These are phyloP conservation scores for Arthrobotrys pseudoclavata DNA, from an alignment of 2,329 filamentous ascomycete genomes.

Conservation along the genomic window DNA sequence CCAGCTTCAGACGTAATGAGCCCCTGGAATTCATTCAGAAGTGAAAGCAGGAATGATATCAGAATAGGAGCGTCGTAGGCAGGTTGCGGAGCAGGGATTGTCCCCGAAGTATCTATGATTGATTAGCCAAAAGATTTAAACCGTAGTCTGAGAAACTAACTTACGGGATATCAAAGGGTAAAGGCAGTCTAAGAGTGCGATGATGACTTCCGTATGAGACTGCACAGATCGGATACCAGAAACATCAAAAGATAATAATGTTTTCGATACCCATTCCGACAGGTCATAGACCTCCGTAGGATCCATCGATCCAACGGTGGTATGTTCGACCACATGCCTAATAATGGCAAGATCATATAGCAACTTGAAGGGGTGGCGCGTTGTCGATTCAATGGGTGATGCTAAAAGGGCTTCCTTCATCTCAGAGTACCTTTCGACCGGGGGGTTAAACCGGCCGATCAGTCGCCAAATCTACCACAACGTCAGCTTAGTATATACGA, in stretches of 20 bases:
- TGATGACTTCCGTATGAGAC: conserved; percentile 37
- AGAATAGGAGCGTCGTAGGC: conserved; percentile 30
- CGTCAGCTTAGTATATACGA: neutral
- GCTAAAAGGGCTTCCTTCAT: conserved; percentile 43
- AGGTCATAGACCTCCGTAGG: conserved; percentile 30
- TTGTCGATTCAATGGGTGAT: conserved; percentile 34
- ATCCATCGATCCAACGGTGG: conserved; percentile 25
- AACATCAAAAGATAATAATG: conserved; percentile 45
- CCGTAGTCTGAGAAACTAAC: neutral
- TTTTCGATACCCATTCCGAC: conserved; percentile 48
- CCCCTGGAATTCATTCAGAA: conserved; percentile 44
- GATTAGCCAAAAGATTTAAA: neutral
- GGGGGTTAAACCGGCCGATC: conserved; percentile 48
- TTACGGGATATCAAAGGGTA: conserved; percentile 55
- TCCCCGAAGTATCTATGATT: conserved; percentile 26
- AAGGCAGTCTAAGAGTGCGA: conserved; percentile 52
- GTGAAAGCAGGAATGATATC: conserved; percentile 35
- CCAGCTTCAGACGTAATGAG: conserved; percentile 31
- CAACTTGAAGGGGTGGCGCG: conserved; percentile 50
- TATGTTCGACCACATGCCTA: conserved; percentile 21
- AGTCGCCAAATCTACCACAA: conserved; percentile 47
- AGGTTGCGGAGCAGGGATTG: neutral
- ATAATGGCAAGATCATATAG: conserved; percentile 48
- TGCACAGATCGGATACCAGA: conserved; percentile 18
- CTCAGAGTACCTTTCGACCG: conserved; percentile 46